These are phyloP conservation scores for Candida tammaniensis DNA, from an alignment of 805 yeast species.

Conservation along the genomic window DNA sequence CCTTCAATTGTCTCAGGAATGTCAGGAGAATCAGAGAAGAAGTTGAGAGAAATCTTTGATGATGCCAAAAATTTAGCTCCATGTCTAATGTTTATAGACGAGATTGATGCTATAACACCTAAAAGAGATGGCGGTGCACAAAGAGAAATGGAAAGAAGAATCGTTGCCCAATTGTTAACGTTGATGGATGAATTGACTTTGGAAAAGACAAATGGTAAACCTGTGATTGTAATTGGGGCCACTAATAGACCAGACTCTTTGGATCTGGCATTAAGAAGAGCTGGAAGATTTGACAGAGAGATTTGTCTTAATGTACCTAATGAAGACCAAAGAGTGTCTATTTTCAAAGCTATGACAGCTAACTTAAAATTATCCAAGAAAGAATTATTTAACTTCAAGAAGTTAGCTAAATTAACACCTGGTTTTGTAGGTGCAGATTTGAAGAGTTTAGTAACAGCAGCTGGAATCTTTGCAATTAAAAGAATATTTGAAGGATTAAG, in stretches of 20 bases:
- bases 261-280: conserved; percentile 92
- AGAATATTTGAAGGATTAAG: conserved; percentile 71
- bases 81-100: conserved; percentile 89
- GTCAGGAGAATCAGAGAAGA: conserved; percentile 99
- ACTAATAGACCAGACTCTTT: conserved; percentile 95
- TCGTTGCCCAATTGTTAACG: conserved; percentile 92
- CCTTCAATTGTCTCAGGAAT: conserved; percentile 97
- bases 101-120: conserved; percentile 97
- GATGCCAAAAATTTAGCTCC: conserved; percentile 92
- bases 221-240: conserved; percentile 93
- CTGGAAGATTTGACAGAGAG: conserved; percentile 95
- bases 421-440: conserved; percentile 98
- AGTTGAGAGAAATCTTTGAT: conserved; percentile 86
- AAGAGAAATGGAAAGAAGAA: conserved; percentile 95
- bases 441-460: conserved; percentile 89
- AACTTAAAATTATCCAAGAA: conserved; percentile 62
- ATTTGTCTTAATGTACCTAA: conserved; percentile 94
- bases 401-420: conserved; percentile 88
- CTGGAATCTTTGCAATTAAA: conserved; percentile 91
- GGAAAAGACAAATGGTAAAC: conserved; percentile 87
- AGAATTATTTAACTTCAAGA: conserved; percentile 57
- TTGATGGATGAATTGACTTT: conserved; percentile 90
- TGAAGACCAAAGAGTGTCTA: conserved; percentile 74
- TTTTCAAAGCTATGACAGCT: conserved; percentile 70
- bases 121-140: conserved; percentile 94